phyloP scores from a whole-genome alignment of 441 rosid species.

The Syzygium syzygioides region DNA sequence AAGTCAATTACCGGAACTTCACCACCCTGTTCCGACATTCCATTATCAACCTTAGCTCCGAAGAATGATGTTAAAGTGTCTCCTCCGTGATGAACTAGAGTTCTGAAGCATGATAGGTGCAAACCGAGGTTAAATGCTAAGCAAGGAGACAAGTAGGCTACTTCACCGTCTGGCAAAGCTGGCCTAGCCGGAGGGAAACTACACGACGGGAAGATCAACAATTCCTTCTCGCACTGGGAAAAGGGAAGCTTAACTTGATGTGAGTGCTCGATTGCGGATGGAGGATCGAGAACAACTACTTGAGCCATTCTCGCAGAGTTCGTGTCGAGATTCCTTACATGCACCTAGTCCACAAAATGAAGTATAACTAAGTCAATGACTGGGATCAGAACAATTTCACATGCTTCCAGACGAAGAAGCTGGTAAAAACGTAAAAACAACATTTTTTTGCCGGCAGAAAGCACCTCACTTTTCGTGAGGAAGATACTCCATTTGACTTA shows the following conservation, averaged over 20 bases:
- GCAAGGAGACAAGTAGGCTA: slow-evolving; percentile 73
- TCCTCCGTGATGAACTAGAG: slow-evolving; percentile 55
- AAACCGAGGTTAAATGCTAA: slow-evolving; percentile 82
- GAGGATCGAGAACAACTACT: slow-evolving; percentile 80
- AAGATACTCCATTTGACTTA: background rate
- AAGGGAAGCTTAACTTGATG: slow-evolving; percentile 6
- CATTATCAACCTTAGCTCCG: slow-evolving; percentile 35
- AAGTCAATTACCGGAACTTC: slow-evolving; percentile 36
- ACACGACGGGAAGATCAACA: slow-evolving; percentile 60
- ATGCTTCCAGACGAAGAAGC: background rate
- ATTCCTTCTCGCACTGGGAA: slow-evolving; percentile 25
- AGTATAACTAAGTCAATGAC: background rate
- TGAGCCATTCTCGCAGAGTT: slow-evolving; percentile 49
- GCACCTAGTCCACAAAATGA: slow-evolving; percentile 34
- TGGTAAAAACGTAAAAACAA: background rate
- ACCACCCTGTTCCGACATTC: slow-evolving; percentile 13
- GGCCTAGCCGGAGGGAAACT: slow-evolving; percentile 23
- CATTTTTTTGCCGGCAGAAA: background rate
- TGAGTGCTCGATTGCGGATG: slow-evolving; percentile 2
- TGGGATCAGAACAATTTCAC: background rate
- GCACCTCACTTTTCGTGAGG: background rate
- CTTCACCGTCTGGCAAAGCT: slow-evolving; percentile 27
- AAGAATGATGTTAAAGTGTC: slow-evolving; percentile 51
- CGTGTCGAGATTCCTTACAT: slow-evolving; percentile 51
- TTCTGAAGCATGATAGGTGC: slow-evolving; percentile 66